A percentile compares a stretch with the other conserved stretches of the same genome.
These are phyloP conservation scores for Mycocentrospora acerina DNA, from an alignment of 2,329 filamentous ascomycete species.

Conservation along the genomic window DNA sequence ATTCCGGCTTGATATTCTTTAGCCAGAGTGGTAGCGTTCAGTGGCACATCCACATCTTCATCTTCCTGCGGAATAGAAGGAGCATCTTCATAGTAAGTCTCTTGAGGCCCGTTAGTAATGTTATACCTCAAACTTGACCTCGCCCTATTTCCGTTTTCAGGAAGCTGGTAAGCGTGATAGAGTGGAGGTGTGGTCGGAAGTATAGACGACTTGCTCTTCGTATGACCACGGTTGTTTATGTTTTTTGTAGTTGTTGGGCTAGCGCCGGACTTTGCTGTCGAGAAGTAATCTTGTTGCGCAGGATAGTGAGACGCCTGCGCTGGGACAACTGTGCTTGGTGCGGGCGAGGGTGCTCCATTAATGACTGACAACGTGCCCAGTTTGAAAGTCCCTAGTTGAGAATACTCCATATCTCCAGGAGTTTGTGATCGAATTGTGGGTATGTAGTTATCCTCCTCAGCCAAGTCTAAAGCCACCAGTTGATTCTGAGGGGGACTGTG, in stretches of 20 bases:
- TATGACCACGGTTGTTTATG: constrained; percentile 20
- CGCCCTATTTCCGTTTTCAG: constrained; percentile 1
- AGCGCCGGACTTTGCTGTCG: constrained; percentile 14
- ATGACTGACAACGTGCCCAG: constrained; percentile 50
- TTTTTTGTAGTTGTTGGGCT: constrained; percentile 26
- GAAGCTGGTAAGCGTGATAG: constrained; percentile 9
- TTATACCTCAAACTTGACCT: constrained; percentile 4
- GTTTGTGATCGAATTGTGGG: constrained; percentile 36
- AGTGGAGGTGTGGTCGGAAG: constrained; percentile 17
- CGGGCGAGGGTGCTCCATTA: constrained; percentile 51
- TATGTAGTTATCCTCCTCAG: constrained; percentile 24
- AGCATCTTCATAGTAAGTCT: too few relatives aligned
- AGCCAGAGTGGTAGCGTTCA: constrained; percentile 6
- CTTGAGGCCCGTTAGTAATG: too few relatives aligned
- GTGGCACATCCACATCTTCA: background rate
- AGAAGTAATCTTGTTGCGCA: constrained; percentile 34
- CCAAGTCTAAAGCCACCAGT: constrained; percentile 21
- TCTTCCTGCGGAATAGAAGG: too few relatives aligned
- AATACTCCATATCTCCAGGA: constrained; percentile 46
- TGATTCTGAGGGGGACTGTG: constrained; percentile 23
- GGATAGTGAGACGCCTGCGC: constrained; percentile 7
- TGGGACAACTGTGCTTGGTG: constrained; percentile 35
- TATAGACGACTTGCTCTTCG: constrained; percentile 31
- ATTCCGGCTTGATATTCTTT: constrained; percentile 10
- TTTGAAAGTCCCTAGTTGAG: constrained; percentile 45